A percentile compares a stretch with the other conserved stretches of the same genome.
phyloP scores from a whole-genome alignment of 805 yeast genomes.

The Suhomyces tanzawaensis region DNA sequence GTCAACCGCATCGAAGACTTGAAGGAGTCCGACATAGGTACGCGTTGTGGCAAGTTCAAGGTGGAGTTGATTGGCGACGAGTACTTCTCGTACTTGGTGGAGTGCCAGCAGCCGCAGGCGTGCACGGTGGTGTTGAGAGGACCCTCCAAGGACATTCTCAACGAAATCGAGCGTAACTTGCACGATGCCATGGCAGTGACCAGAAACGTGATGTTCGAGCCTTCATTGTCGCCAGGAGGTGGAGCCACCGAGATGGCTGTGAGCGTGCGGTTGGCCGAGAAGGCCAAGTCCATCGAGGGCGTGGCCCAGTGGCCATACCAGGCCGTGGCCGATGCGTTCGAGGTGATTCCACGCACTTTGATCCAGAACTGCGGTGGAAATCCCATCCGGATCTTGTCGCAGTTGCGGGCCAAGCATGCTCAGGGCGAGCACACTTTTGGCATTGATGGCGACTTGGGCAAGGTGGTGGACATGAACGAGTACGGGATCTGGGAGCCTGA shows the following conservation, averaged over 20 bases:
- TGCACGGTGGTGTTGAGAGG: constrained; percentile 93
- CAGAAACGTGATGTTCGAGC: constrained; percentile 91
- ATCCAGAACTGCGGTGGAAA: constrained; percentile 98
- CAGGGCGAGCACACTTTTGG: constrained; percentile 84
- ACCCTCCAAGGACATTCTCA: constrained; percentile 92
- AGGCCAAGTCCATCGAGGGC: constrained; percentile 90
- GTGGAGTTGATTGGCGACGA: constrained; percentile 97
- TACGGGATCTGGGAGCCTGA: constrained; percentile 99
- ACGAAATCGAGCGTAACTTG: constrained; percentile 93
- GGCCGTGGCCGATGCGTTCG: constrained; percentile 98
- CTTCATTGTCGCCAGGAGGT: constrained; percentile 96
- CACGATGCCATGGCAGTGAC: constrained; percentile 99
- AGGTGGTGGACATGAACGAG: constrained; percentile 89
- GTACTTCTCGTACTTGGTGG: constrained; percentile 80
- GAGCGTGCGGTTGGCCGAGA: constrained; percentile 80
- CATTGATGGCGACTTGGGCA: constrained; percentile 92
- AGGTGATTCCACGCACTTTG: constrained; percentile 95
- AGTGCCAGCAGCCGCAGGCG: constrained; percentile 85
- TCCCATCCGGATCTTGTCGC: constrained; percentile 85
- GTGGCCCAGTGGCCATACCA: constrained; percentile 98
- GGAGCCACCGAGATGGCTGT: constrained; percentile 99
- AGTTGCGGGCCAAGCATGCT: constrained; percentile 94
- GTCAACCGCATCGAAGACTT: constrained; percentile 94
- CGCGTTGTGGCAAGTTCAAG: constrained; percentile 83
- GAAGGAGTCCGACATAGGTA: constrained; percentile 87